These are phyloP conservation scores for Boletus sensibilis DNA, from an alignment of 768 basidiomycete species.

Conservation along the genomic window DNA sequence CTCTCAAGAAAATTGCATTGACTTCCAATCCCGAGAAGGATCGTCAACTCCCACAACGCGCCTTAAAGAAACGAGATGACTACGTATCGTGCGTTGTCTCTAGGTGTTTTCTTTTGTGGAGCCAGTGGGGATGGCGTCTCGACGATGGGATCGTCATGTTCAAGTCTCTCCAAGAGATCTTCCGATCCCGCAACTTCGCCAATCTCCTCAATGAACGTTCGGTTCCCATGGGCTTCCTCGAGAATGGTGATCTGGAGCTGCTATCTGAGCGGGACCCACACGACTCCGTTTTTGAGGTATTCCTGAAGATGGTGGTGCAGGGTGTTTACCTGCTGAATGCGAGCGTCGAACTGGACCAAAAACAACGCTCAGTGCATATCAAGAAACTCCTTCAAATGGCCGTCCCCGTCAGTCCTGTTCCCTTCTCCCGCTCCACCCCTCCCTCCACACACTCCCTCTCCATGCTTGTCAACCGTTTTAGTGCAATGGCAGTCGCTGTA, in stretches of 20 bases:
- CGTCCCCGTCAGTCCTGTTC: constrained; percentile 67
- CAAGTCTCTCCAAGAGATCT: constrained; percentile 64
- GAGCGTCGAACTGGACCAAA: constrained; percentile 34
- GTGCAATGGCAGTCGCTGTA: constrained; percentile 66
- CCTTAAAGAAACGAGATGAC: constrained; percentile 56
- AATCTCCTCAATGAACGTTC: constrained; percentile 60
- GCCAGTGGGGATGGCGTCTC: constrained; percentile 76
- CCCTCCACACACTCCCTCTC: constrained; percentile 59
- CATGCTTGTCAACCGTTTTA: constrained; percentile 80
- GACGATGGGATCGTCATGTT: constrained; percentile 57
- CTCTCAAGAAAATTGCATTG: constrained; percentile 60
- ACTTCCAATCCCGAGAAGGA: constrained; percentile 46
- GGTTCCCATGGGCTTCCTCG: constrained; percentile 74
- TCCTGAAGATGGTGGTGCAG: constrained; percentile 78
- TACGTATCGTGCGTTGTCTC: constrained; percentile 69
- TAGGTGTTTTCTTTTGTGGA: constrained; percentile 71
- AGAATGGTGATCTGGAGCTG: constrained; percentile 50
- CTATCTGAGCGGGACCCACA: constrained; percentile 47
- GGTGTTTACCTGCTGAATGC: constrained; percentile 40
- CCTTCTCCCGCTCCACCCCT: constrained; percentile 54
- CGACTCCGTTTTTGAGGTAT: constrained; percentile 77
- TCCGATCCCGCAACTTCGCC: constrained; percentile 72
- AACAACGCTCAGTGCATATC: constrained; percentile 42
- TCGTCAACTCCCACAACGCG: constrained; percentile 34
- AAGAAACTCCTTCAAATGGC: constrained; percentile 72